Base-by-base conservation (phyloP, 192 early-diverging fungal genomes). In the Geosiphon pyriformis region DNA sequence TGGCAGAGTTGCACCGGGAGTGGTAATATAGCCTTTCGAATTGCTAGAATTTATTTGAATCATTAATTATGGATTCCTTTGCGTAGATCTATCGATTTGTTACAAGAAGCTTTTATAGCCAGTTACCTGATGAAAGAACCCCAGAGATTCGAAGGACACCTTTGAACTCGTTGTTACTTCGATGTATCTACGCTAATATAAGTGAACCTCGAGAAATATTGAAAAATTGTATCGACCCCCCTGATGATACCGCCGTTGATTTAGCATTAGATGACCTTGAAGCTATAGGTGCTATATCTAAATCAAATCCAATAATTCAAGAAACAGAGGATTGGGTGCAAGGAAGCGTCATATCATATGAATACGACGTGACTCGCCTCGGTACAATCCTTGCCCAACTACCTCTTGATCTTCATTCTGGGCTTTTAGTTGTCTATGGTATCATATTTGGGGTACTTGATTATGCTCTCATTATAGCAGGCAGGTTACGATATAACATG, bases 131-230 rank as follows among this genome's bases (percentile, higher is more conserved):
- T 8, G 67, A 72, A 63, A 49, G 71, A 11, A 70, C 49, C 4
- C 71, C 71, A 17, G 71, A 71, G 53, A 70, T 72, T 29, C 32
- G 25, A 25, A 49, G 71, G n/a, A 70, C 61, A 8, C 71, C 71
- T 10, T 49, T 72, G 2, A 59, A 60, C 35, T 51, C 68, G 18
- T 55, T 72, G 33, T 29, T 72, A 8, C 31, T 72, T 18, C 63
- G 71, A 11, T 52, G 47, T 25, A 60, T 72, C 12, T 65, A 68
- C 42, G 71, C 70, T 11, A 66, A 70, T 33, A 30, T 72, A 12
- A 58, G 69, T 8, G 61, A 71, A 46, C 67, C 67, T 18, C 46
- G 57, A 27, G 59, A 51, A 61, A 23, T 70, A n/a, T 30, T 72
- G 31, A 27, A 54, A 11, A 58, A 50, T 12, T 70, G 67, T 32